Evolutionary conservation across 2,329 filamentous ascomycete species (phyloP).

Genomic region (Lecanicillium sp.): DNA sequence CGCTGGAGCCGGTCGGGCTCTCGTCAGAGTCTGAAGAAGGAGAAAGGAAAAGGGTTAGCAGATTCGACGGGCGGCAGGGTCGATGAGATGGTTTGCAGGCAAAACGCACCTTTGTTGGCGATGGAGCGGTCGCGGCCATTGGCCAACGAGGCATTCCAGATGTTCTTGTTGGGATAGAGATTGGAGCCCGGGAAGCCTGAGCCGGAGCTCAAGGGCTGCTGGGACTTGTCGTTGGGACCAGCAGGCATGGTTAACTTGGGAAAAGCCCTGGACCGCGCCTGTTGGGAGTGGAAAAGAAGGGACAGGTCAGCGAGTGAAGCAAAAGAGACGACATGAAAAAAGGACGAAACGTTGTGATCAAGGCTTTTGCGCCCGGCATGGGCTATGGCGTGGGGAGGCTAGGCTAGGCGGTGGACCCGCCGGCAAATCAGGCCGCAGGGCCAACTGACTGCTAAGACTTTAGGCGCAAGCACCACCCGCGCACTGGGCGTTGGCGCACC

Average conservation of each 20-base stretch:
- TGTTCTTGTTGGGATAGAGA: constrained; percentile 27
- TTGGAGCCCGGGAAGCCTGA: constrained; percentile 26
- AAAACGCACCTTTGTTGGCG: constrained; percentile 38
- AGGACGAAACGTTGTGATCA: constrained; percentile 7
- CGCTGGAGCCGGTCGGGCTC: constrained; percentile 57
- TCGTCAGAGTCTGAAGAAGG: constrained; percentile 20
- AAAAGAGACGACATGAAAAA: constrained; percentile 4
- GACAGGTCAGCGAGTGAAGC: constrained; percentile 14
- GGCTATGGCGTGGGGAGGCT: too few species aligned
- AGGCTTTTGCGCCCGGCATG: neutral
- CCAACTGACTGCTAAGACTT: too few species aligned
- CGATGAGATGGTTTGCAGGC: neutral
- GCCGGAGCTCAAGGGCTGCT: constrained; percentile 34
- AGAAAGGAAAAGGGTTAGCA: neutral
- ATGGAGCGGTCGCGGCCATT: constrained; percentile 32
- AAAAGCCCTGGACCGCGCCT: constrained; percentile 31
- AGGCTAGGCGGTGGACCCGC: too few species aligned
- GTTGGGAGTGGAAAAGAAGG: neutral
- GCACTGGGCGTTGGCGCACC: too few species aligned
- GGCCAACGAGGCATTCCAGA: constrained; percentile 32
- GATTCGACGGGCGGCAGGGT: neutral
- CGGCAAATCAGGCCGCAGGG: too few species aligned
- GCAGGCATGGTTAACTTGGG: constrained; percentile 28
- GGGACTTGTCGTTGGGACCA: constrained; percentile 21
- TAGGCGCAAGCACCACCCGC: too few species aligned